These are phyloP conservation scores for Fusarium sp. DNA, from an alignment of 2,329 filamentous ascomycete species.

Conservation along the genomic window DNA sequence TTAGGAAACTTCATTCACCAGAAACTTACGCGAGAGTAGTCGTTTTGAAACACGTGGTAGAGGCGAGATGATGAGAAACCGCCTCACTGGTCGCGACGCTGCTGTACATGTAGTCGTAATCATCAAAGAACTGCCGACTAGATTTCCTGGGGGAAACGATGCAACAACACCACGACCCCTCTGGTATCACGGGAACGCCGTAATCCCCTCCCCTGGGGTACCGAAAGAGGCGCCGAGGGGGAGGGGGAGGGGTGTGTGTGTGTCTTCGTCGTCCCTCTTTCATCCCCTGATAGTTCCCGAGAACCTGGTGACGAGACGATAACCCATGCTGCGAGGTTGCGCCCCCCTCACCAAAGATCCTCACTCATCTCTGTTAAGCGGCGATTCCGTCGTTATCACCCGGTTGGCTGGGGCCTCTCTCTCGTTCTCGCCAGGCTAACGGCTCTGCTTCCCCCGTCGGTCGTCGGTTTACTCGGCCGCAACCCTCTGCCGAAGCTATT, in stretches of 20 bases:
- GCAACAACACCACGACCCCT: constrained; percentile 3
- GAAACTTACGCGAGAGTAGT: neutral
- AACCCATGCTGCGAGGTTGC: constrained; percentile 22
- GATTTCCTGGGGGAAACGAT: constrained; percentile 5
- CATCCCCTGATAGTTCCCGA: constrained; percentile 32
- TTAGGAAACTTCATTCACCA: neutral
- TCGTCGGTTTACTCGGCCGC: neutral
- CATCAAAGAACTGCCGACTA: constrained; percentile 5
- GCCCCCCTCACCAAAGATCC: constrained; percentile 8
- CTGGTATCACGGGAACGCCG: constrained; percentile 22
- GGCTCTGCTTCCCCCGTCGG: neutral
- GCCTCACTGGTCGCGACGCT: constrained; percentile 1
- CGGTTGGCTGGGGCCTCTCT: neutral
- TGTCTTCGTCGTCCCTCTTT: constrained; percentile 9
- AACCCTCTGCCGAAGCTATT: constrained; percentile 21
- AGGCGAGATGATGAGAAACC: neutral
- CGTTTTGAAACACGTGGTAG: neutral
- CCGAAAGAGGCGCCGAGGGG: constrained; percentile 11
- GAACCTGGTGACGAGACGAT: constrained; percentile 38
- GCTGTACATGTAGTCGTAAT: constrained; percentile 1
- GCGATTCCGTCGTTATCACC: constrained; percentile 15
- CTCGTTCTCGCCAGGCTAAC: constrained; percentile 7
- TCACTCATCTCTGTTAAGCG: constrained; percentile 22
- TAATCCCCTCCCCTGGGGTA: constrained; percentile 2
- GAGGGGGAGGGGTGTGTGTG: neutral